Evolutionary conservation across 2,329 filamentous ascomycete genomes (phyloP).

Genomic region (Gaeumannomyces sp.): DNA sequence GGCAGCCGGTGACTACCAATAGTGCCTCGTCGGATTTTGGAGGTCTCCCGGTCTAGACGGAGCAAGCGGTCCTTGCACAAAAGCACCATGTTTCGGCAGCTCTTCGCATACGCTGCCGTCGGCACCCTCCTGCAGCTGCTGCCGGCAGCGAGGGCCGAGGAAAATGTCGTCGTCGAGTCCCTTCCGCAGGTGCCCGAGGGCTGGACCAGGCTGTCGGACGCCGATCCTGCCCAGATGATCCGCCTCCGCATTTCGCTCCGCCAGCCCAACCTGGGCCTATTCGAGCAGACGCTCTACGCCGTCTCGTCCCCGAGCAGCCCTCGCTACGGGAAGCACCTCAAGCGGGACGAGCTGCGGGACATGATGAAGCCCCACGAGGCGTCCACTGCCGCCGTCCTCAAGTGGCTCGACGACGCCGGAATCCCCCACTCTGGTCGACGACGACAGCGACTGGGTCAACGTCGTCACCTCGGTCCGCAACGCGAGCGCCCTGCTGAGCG

Average conservation of each 20-base stretch:
- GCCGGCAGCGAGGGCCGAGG: not conserved
- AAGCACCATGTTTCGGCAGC: not conserved
- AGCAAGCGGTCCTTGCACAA: too few species aligned
- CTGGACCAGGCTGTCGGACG: conserved; percentile 14
- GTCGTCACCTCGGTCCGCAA: conserved; percentile 21
- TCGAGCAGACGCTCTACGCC: conserved; percentile 24
- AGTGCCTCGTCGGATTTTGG: too few species aligned
- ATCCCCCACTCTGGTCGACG: conserved; percentile 28
- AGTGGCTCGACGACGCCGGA: conserved; percentile 38
- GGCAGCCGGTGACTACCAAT: too few species aligned
- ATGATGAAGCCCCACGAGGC: conserved; percentile 38
- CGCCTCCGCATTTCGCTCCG: conserved; percentile 20
- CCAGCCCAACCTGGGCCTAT: conserved; percentile 21
- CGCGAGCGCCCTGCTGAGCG: conserved; percentile 23
- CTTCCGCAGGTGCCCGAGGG: conserved; percentile 13
- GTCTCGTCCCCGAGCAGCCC: conserved; percentile 39
- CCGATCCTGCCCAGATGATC: conserved; percentile 11
- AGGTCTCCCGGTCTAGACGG: too few species aligned
- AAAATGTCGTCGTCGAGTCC: conserved; percentile 16
- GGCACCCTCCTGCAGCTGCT: conserved; percentile 1
- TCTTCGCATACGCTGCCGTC: conserved; percentile 3
- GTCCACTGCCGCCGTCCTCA: conserved; percentile 32
- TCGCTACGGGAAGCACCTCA: conserved; percentile 42
- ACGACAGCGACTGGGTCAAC: conserved; percentile 23
- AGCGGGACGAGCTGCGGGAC: conserved; percentile 39